Base-by-base conservation (phyloP, 306 rosid genomes). In the Quercus parvula region DNA sequence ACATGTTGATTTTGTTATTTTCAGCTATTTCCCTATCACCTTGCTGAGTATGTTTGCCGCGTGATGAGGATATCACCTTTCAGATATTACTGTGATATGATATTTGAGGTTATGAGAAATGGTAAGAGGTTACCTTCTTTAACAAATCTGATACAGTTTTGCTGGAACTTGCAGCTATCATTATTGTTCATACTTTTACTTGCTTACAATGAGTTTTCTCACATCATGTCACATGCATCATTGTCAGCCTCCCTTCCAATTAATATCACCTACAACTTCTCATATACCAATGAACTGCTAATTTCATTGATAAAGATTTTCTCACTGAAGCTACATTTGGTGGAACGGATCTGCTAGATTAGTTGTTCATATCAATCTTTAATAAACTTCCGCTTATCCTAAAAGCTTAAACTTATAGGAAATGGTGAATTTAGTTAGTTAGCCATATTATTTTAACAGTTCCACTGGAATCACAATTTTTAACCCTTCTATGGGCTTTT, bases 21-120 rank as follows among this genome's bases (percentile, higher is more conserved):
- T 94, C 98, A 94, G 98, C 88, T 92, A 68, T 94, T 86, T 88
- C 98, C 98, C 58, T 94, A 94, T 84, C 97, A 92, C 84, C 91
- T 94, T 84, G 92, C 96, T 2, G 94, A 86, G 76, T 89, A 94
- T 81, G 90, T 94, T 81, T 92, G 98, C 82, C 94, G 98, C 58
- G 94, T 94, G 61, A 91, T 92, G 98, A 89, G 98, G 86, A 84
- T 94, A 54, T 91, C 97, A 20, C 88, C 98, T 57, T 94, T 94
- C 94, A 87, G 93, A 94, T 94, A 94, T 86, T 94, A 94, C 77
- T 86, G 97, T 78, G 97, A 94, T 88, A 94, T 94, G 97, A 77
- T 94, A 81, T 94, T 94, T 71, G 97, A 94, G 83, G 98, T 94
- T 72, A 92, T 94, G 98, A 94, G 77, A 89, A 94, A 89, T 75